Base-by-base conservation (phyloP, 805 yeast genomes). In the Spathaspora sp. region DNA sequence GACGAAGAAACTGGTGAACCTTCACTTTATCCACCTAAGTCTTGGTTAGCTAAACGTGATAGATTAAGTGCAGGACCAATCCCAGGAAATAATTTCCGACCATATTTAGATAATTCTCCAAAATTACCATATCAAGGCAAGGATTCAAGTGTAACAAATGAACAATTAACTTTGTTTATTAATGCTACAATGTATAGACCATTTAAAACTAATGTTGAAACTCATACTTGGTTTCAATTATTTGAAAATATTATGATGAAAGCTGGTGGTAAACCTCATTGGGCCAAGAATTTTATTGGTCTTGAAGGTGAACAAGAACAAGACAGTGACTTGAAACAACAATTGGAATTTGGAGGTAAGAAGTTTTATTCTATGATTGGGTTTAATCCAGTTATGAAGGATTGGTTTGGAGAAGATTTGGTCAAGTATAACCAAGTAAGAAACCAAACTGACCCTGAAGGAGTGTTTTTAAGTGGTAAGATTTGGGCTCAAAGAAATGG, bases 161-260 rank as follows among this genome's bases (percentile, higher is more conserved):
- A 85, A 46, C 96, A 89, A 67, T 76, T 93, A 59, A 88, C 97
- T 0, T 66, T 93, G 53, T 91, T 87, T 70, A 79, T 93, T 61
- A 94, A 93, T 65, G 97, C 97, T 7, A 93, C 98, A 1, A 88
- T 93, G 83, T 93, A 92, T 68, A 80, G 97, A 68, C 99, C 99
- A n/a, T 93, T 93, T 69, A 78, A 80, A 35, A 79, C 81, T 51
- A 79, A 84, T 60, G 85, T 91, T 10, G 85, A 87, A 44, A 83
- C 90, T 35, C 82, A 81, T 45, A 78, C 82, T 57, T 93, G 97
- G 97, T 93, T 80, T 69, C 79, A 79, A 47, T 74, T 77, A n/a
- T 93, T 93, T 67, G 99, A 93, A 69, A 80, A 81, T 49, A 80
- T 89, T 1, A 75, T 92, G 77, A 78, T 77, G 48, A 83, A 81